These are phyloP conservation scores for Rubia balearica DNA, from an alignment of 305 asterid species.

Conservation along the genomic window DNA sequence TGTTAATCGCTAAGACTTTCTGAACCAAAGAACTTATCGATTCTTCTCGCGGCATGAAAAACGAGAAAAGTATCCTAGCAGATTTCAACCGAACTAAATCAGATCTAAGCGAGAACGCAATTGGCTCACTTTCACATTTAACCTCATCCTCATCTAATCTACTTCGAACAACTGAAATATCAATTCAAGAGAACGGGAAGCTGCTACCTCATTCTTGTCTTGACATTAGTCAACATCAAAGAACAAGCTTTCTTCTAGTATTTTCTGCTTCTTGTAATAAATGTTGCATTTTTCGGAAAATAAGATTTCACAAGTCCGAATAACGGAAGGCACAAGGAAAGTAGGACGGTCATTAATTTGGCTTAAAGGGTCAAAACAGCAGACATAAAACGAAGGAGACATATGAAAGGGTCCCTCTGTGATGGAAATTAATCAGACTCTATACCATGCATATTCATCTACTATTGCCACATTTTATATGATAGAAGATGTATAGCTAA, in stretches of 20 bases:
- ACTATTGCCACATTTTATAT: neutral
- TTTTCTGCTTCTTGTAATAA: neutral
- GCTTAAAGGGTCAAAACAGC: neutral
- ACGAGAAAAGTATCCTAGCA: too few relatives aligned
- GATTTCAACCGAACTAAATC: too few relatives aligned
- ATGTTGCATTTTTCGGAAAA: neutral
- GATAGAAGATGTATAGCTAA: neutral
- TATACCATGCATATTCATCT: conserved; percentile 2
- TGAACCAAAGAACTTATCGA: too few relatives aligned
- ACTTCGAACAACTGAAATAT: neutral
- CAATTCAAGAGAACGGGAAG: neutral
- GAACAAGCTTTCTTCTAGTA: neutral
- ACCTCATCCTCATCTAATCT: neutral
- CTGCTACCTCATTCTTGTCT: neutral
- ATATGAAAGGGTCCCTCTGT: neutral
- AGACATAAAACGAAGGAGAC: conserved; percentile 5
- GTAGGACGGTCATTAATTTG: neutral
- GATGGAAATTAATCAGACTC: neutral
- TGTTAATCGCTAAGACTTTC: too few relatives aligned
- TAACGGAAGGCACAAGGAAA: neutral
- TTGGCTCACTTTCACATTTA: neutral
- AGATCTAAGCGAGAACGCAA: too few relatives aligned
- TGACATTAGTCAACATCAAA: neutral
- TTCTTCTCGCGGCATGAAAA: too few relatives aligned
- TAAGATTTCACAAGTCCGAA: neutral